These are phyloP conservation scores for cucumber (Cucumis sativus) DNA, from an alignment of 306 rosid genomes.

Conservation along the genomic window DNA sequence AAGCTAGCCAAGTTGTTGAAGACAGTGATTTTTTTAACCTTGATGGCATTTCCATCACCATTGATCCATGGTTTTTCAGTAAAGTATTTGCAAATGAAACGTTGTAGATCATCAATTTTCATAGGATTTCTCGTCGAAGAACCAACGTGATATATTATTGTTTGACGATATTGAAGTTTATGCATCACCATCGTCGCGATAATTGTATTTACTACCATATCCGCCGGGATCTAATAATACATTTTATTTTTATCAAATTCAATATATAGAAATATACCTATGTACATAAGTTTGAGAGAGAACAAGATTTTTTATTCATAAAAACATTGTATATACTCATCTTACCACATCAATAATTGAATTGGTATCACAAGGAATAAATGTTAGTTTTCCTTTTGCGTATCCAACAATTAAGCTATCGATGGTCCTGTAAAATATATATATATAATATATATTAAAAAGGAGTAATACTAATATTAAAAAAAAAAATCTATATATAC, in stretches of 20 bases:
- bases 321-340: background rate
- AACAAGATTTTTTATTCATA: background rate
- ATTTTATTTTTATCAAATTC: background rate
- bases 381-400: slow-evolving; percentile 63
- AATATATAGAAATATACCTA: too few relatives aligned
- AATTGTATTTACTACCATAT: slow-evolving; percentile 65
- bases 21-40: background rate
- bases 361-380: slow-evolving; percentile 34
- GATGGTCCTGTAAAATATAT: background rate
- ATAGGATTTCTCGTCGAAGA: background rate
- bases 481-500: too few relatives aligned
- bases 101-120: too few relatives aligned
- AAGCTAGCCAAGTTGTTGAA: background rate
- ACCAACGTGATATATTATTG: background rate
- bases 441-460: too few relatives aligned
- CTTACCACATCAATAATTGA: slow-evolving; percentile 51
- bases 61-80: background rate
- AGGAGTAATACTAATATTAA: too few relatives aligned
- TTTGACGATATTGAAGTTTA: background rate
- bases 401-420: slow-evolving; percentile 46
- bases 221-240: slow-evolving; percentile 51
- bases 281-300: background rate
- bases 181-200: background rate
- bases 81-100: background rate
- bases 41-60: background rate